Conservation (phyloP, 148 eudicot species). For the Silene conica region DNA sequence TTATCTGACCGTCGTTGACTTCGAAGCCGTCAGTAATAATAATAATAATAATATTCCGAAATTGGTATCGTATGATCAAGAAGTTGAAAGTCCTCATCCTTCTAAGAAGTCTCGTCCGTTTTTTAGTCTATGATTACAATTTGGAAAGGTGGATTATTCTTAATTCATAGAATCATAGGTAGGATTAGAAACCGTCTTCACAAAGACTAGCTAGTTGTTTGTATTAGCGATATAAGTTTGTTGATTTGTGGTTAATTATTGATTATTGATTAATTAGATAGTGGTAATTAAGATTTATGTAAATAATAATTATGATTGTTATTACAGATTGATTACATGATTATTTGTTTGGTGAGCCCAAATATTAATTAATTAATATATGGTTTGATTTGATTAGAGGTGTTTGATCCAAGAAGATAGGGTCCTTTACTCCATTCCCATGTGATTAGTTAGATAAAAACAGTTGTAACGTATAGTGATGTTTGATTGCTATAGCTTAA, state of each 20-base stretch:
- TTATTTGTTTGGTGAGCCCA: neutral
- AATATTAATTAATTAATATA: neutral
- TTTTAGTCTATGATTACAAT: conserved; percentile 4
- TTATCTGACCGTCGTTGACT: conserved; percentile 37
- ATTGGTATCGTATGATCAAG: conserved; percentile 37
- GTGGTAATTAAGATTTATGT: conserved; percentile 4
- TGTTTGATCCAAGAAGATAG: neutral
- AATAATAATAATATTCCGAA: conserved; percentile 28
- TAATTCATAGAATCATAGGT: neutral
- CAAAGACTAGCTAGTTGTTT: too few relatives aligned
- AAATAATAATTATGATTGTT: neutral
- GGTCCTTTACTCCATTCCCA: neutral
- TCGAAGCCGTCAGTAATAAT: conserved; percentile 24
- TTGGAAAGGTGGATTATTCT: neutral
- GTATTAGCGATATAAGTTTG: neutral
- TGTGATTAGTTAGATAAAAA: neutral
- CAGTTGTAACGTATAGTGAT: neutral
- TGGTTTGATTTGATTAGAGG: neutral
- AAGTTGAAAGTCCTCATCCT: conserved; percentile 61
- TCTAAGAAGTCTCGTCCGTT: conserved; percentile 42
- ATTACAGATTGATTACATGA: neutral
- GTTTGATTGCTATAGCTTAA: neutral
- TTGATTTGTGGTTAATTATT: neutral
- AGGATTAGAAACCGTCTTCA: neutral
- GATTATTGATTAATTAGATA: neutral